Evolutionary conservation across 2,329 filamentous ascomycete species (phyloP), one percentile per base, ranked within the genome.

Genomic region (Exserohilum rostratum): DNA sequence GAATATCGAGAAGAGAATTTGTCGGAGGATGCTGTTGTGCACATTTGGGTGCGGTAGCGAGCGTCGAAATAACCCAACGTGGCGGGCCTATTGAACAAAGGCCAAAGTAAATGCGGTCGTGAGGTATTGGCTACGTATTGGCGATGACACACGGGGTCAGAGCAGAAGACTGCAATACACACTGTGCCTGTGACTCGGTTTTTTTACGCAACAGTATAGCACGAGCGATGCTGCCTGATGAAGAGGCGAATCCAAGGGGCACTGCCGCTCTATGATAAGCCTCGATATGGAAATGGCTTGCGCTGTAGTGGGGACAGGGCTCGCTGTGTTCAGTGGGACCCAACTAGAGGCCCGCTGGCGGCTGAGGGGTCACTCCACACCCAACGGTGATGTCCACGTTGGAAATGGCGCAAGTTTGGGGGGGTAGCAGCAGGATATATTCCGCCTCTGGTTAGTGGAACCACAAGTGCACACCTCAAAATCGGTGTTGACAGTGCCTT

Each of bases 381-480:
- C 46, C 44, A 54, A 35, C 30, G 22, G 43, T 29, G 15, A 40
- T 40, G 25, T 40, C 31, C 43, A 46, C 22, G 42, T 29, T 17
- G 20, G 30, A 33, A 45, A 57, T 50, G 49, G 48, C 56, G 50
- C 57, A 34, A 48, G 29, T 25, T 30, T 37, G 12, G 50, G 53
- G 22, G 53, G 51, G 53, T 50, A 53, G 51, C 35, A 31, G 15
- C 12, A 6, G 40, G 22, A 22, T 34, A 37, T 40, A 15, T 35
- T 18, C 34, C 39, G 43, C 29, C 43, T 47, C 29, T 29, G 18
- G 15, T 44, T 17, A 42, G 43, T 22, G 31, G 46, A 18, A 45
- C 33, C 18, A 30, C 44, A 29, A 51, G 15, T 33, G 12, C 55
- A 37, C 30, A 45, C 31, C 35, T 33, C 33, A 30, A 46, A 43